Conservation (phyloP, 1,139 yeast genomes). For the Geotrichum phurueaensis region DNA sequence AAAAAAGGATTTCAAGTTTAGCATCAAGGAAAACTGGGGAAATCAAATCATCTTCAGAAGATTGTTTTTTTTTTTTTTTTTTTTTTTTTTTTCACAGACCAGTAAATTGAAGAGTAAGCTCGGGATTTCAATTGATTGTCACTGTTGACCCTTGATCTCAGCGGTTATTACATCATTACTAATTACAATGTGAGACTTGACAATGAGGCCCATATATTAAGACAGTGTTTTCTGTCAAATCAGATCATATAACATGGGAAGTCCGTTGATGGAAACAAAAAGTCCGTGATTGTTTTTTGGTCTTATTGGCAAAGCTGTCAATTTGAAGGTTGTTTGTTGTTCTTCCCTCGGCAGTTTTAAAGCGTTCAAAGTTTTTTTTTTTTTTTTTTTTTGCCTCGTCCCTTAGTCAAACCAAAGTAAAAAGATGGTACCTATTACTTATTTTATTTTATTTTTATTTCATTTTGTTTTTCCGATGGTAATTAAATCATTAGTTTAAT, state of each 20-base stretch:
- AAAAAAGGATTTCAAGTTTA: background rate
- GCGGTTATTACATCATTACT: no score
- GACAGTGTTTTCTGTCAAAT: no score
- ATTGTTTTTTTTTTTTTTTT: background rate
- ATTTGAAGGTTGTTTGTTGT: background rate
- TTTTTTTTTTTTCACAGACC: background rate
- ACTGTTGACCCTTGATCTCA: no score
- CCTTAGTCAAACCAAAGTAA: background rate
- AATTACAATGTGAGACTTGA: no score
- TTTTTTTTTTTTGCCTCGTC: background rate
- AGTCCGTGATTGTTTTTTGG: background rate
- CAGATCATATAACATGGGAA: no score
- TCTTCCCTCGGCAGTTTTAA: background rate
- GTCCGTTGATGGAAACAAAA: no score
- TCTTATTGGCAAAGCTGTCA: background rate
- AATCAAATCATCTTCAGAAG: background rate
- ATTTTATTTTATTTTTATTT: no score
- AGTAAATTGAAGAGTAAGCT: no score
- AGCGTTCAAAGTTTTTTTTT: background rate
- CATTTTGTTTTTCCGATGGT: no score
- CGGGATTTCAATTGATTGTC: no score
- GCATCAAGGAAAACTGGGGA: background rate
- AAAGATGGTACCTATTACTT: background rate
- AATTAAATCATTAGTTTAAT: no score
- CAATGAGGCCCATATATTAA: no score